Evolutionary conservation across 169 alveolate genomes (phyloP), one percentile per base, ranked within the genome.

Genomic region (Besnoitia besnoiti): DNA sequence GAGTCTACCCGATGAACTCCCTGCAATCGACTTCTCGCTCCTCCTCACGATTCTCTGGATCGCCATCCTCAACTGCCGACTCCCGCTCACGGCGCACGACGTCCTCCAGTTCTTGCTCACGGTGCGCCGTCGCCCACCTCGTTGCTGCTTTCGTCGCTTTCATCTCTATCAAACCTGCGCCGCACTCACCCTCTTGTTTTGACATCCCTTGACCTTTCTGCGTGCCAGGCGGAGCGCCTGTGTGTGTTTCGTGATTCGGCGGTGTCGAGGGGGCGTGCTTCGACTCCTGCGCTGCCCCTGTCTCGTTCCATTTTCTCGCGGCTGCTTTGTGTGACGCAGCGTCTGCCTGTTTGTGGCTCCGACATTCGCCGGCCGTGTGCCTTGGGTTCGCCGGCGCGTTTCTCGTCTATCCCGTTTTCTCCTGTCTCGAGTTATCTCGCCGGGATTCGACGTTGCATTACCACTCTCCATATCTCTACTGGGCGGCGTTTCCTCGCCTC

Each of bases 61-160:
- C 12, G 93, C 93, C 4, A 50, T 89, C 7, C 85, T 44, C 19
- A 49, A 85, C 42, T 89, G 93, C 39, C 88, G 93, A 37, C 73
- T 89, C n/a, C 79, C 93, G 10, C n/a, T 89, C 61, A 75, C 80
- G 33, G 89, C 89, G 4, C 44, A 55, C 30, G 93, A 89, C 42
- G 84, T 89, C 61, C 89, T 89, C 35, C 47, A 89, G 16, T 61
- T 89, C 35, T 82, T 89, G 46, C 55, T 89, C 67, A 79, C 51
- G 87, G 93, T 89, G 42, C 24, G 89, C 24, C 33, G 0, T 44
- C 40, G 61, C 21, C 40, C 24, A 10, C 80, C 24, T 51, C 24
- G n/a, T 51, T 24, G 14, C 67, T 51, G n/a, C 67, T 51, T 51
- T 51, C 24, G 67, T 51, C 24, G 14, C 67, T 51, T 16, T 51